Conservation (phyloP, 768 basidiomycete species). For the Filobasidium floriforme region DNA sequence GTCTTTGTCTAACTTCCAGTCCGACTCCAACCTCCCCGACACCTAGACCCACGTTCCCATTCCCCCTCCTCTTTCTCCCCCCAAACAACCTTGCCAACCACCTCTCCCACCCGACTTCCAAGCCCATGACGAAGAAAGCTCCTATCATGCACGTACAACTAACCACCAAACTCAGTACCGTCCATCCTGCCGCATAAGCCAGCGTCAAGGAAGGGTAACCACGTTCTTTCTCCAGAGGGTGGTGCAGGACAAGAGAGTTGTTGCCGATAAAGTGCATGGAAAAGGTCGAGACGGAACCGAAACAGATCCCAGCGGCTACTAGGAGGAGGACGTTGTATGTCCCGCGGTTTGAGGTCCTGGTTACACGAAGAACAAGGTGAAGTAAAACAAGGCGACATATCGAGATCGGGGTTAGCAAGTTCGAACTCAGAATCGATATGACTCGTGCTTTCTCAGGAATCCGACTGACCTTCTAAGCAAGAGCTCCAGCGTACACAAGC, state of each 20-base stretch:
- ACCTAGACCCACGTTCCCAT: neutral
- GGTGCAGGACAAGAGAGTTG: slow-evolving; percentile 40
- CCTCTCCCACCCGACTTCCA: slow-evolving; percentile 34
- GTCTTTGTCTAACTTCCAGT: neutral
- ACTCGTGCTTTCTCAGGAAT: neutral
- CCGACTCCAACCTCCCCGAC: neutral
- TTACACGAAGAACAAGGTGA: neutral
- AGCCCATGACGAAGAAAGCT: slow-evolving; percentile 46
- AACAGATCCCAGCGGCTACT: slow-evolving; percentile 39
- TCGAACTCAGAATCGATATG: neutral
- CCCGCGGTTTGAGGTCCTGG: slow-evolving; percentile 42
- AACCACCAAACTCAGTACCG: slow-evolving; percentile 42
- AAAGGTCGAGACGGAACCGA: slow-evolving; percentile 45
- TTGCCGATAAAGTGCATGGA: slow-evolving; percentile 47
- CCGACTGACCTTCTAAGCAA: slow-evolving; percentile 35
- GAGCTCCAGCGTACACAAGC: slow-evolving; percentile 44
- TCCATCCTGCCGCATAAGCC: slow-evolving; percentile 40
- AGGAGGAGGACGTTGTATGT: slow-evolving; percentile 39
- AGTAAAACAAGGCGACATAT: too few relatives aligned
- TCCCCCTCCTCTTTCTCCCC: neutral
- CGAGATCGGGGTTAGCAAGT: too few relatives aligned
- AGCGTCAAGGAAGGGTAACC: slow-evolving; percentile 31
- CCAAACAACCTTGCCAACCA: slow-evolving; percentile 5
- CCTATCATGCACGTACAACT: slow-evolving; percentile 39
- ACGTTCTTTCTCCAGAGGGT: slow-evolving; percentile 26